Evolutionary conservation across 2,329 filamentous ascomycete genomes (phyloP).

Genomic region (Furcasterigmium furcatum): DNA sequence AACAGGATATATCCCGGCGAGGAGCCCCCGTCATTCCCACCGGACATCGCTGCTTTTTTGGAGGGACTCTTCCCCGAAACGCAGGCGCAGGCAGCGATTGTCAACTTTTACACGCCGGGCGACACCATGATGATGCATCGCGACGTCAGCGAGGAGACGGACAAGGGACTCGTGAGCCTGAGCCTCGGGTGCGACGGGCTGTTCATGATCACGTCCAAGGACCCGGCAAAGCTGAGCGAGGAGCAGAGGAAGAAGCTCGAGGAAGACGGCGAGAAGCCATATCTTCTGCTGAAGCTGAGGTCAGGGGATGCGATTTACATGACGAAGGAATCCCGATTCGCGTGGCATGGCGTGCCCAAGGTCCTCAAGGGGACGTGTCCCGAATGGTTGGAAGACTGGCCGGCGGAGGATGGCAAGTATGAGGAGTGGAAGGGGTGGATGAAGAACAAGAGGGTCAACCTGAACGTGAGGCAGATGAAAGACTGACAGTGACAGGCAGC

Average conservation of each 20-base stretch:
- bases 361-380: constrained; percentile 80
- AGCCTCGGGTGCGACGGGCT: constrained; percentile 88
- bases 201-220: constrained; percentile 75
- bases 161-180: constrained; percentile 76
- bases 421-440: constrained; percentile 84
- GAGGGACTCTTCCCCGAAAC: constrained; percentile 72
- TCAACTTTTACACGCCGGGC: constrained; percentile 88
- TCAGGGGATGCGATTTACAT: constrained; percentile 93
- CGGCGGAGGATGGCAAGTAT: constrained; percentile 52
- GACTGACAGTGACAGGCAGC: constrained; percentile 27
- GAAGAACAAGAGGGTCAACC: constrained; percentile 79
- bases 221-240: constrained; percentile 12
- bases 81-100: constrained; percentile 81
- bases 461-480: constrained; percentile 90
- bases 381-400: constrained; percentile 71
- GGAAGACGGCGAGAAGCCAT: constrained; percentile 34
- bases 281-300: constrained; percentile 63
- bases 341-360: constrained; percentile 94
- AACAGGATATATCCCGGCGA: constrained; percentile 73
- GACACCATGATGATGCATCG: constrained; percentile 92
- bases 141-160: constrained; percentile 84
- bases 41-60: constrained; percentile 67
- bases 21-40: constrained; percentile 69
- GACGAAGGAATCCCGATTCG: constrained; percentile 75
- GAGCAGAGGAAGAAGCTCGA: constrained; percentile 16